These are phyloP conservation scores for Elsinoe perseae DNA, from an alignment of 2,329 filamentous ascomycete species.

Conservation along the genomic window DNA sequence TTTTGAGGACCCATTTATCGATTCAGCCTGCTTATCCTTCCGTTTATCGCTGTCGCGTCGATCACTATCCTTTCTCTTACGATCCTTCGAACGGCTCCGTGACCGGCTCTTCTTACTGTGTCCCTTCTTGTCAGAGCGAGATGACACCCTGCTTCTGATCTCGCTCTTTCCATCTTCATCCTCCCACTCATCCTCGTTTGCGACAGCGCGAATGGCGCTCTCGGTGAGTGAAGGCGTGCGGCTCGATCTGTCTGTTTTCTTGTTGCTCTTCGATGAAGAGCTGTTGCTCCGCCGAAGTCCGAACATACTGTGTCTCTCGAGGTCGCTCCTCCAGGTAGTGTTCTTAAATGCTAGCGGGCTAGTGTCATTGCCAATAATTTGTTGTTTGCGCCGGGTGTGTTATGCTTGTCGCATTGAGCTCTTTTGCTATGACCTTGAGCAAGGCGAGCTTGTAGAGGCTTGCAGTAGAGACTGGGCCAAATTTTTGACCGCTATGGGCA, in stretches of 20 bases:
- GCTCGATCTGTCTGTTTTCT: slow-evolving; percentile 16
- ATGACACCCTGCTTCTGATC: slow-evolving; percentile 23
- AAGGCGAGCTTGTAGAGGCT: background rate
- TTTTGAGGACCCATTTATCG: background rate
- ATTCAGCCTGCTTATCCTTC: slow-evolving; percentile 17
- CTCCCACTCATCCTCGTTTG: slow-evolving; percentile 26
- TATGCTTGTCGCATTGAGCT: background rate
- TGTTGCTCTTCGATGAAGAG: slow-evolving; percentile 23
- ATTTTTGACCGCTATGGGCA: slow-evolving; percentile 3
- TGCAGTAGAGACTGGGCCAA: background rate
- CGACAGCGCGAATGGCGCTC: slow-evolving; percentile 28
- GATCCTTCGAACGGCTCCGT: slow-evolving; percentile 25
- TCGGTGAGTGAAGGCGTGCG: slow-evolving; percentile 27
- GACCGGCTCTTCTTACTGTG: slow-evolving; percentile 27
- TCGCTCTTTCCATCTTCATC: slow-evolving; percentile 26
- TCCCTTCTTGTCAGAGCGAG: slow-evolving; percentile 21
- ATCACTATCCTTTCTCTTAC: slow-evolving; percentile 20
- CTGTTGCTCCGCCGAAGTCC: slow-evolving; percentile 24
- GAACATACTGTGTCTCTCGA: slow-evolving; percentile 15
- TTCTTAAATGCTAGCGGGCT: background rate
- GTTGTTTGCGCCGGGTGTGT: slow-evolving; percentile 1
- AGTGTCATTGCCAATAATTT: background rate
- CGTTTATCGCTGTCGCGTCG: background rate
- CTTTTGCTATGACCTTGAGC: background rate
- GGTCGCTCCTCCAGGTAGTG: background rate